Conservation (phyloP, 1,139 yeast genomes). For the Scheffersomyces illinoinensis region DNA sequence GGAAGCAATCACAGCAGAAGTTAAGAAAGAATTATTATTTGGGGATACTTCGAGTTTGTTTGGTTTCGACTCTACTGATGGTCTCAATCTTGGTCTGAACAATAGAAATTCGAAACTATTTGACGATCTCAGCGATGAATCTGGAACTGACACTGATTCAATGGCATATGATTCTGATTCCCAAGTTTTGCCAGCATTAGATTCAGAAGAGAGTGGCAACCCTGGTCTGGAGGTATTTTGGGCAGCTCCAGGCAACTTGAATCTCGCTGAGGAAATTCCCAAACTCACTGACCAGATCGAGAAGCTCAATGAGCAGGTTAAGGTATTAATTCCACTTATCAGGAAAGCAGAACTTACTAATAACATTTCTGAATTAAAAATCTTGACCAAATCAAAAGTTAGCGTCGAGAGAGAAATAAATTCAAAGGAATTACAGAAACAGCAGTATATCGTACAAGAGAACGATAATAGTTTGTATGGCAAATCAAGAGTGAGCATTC, state of each 20-base stretch:
- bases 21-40: slow-evolving; percentile 35
- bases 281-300: slow-evolving; percentile 59
- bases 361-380: slow-evolving; percentile 65
- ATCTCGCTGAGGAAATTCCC: slow-evolving; percentile 66
- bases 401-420: slow-evolving; percentile 71
- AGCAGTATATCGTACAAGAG: slow-evolving; percentile 82
- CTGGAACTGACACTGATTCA: slow-evolving; percentile 36
- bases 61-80: slow-evolving; percentile 18
- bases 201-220: slow-evolving; percentile 5
- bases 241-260: slow-evolving; percentile 72
- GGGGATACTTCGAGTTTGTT: slow-evolving; percentile 33
- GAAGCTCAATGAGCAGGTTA: slow-evolving; percentile 59
- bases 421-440: slow-evolving; percentile 70
- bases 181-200: slow-evolving; percentile 8
- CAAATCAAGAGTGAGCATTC: slow-evolving; percentile 64
- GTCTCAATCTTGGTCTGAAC: slow-evolving; percentile 2
- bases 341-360: slow-evolving; percentile 83
- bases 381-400: slow-evolving; percentile 63
- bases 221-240: slow-evolving; percentile 33
- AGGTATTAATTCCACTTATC: slow-evolving; percentile 64
- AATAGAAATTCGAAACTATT: slow-evolving; percentile 31
- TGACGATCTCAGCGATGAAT: slow-evolving; percentile 37
- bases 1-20: slow-evolving; percentile 15
- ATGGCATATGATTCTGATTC: slow-evolving; percentile 22
- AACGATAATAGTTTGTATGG: slow-evolving; percentile 77